Conservation (phyloP, 805 yeast genomes). For the Ogataea trehalophila region DNA sequence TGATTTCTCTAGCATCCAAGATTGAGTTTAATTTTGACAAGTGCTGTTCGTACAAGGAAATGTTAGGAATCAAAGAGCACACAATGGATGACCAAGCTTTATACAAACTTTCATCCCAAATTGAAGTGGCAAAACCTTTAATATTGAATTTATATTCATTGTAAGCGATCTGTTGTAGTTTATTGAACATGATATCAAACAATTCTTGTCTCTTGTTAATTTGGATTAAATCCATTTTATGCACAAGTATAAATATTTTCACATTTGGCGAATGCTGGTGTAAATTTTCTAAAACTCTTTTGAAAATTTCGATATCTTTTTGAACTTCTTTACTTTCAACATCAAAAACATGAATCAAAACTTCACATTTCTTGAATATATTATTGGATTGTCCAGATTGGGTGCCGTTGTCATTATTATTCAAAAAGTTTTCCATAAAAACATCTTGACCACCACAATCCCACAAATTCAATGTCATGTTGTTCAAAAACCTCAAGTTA, state of each 20-base stretch:
- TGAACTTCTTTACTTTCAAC: conserved; percentile 89
- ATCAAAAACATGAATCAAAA: conserved; percentile 91
- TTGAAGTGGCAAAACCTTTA: conserved; percentile 89
- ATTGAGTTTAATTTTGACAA: conserved; percentile 67
- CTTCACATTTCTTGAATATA: conserved; percentile 93
- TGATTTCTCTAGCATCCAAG: conserved; percentile 82
- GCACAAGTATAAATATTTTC: conserved; percentile 84
- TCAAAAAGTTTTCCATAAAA: conserved; percentile 83
- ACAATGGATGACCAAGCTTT: conserved; percentile 98
- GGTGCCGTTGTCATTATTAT: conserved; percentile 30
- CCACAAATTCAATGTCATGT: conserved; percentile 94
- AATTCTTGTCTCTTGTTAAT: conserved; percentile 79
- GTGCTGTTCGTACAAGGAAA: conserved; percentile 71
- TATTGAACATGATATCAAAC: conserved; percentile 78
- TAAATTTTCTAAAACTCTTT: conserved; percentile 74
- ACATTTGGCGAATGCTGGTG: conserved; percentile 85
- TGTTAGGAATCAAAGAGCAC: conserved; percentile 91
- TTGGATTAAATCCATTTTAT: conserved; percentile 95
- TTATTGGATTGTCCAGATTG: conserved; percentile 63
- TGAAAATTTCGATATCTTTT: conserved; percentile 89
- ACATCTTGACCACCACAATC: conserved; percentile 99
- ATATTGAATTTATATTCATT: conserved; percentile 59
- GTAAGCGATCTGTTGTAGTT: conserved; percentile 63
- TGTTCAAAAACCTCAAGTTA: conserved; percentile 85
- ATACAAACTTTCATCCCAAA: conserved; percentile 94